Evolutionary conservation across 495 filamentous ascomycete genomes (phyloP), one percentile per base, ranked within the genome.

Genomic region (Neurospora sublineolata): DNA sequence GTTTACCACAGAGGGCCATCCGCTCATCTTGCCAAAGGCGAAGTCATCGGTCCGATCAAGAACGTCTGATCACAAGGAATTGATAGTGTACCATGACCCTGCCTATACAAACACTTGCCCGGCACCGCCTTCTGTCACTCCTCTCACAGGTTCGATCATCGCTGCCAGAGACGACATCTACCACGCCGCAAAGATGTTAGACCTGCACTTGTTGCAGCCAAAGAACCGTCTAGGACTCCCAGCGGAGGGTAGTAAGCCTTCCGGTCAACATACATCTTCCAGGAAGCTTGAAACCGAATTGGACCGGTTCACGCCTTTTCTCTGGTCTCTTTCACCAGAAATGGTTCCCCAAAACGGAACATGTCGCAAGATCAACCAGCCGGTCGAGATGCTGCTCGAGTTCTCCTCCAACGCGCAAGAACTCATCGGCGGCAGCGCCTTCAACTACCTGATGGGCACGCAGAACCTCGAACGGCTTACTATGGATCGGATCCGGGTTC

Each of bases 1-100:
- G 7, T 98, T 99, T 77, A 93, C 91, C 30, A 99, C 95, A 0
- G 95, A 99, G 81, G 95, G 94, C 2, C 95, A 99, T 82, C 95
- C 95, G 6, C 83, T 99, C 36, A 87, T 97, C 20, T 90, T 99
- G 70, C 95, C 93, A 75, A 89, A 79, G 52, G 44, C 72, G 71
- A 75, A 72, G 36, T 42, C 71, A 41, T 52, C 38, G 4, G 70
- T 72, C 27, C 74, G 69, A 46, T 27, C 76, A 38, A 67, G 72
- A 4, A 37, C 9, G 33, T 73, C 74, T 8, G 69, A 68, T 16
- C 69, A 41, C 14, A 77, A 73, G 46, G 76, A 78, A 11, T 39
- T 78, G 33, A 70, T 69, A 7, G 72, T 75, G 14, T 81, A 82
- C 69, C 78, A 77, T 67, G 77, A 84, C 69, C 76, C 79, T 30